Percentiles rank a stretch among this genome's conserved stretches.
Conservation (phyloP, 2,329 filamentous ascomycete species). For the Fusarium incarnatum region DNA sequence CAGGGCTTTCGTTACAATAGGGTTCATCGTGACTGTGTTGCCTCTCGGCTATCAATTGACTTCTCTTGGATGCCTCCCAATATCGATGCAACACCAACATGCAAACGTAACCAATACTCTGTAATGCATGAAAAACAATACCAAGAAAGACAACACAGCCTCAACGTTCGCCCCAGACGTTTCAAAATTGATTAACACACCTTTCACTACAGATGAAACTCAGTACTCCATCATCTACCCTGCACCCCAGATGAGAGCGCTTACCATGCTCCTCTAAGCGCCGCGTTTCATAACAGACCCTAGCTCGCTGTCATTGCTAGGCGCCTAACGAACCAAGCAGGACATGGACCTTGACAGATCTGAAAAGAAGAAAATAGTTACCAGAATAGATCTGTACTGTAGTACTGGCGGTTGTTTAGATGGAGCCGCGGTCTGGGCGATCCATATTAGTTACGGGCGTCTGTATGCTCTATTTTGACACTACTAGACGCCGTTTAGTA, state of each 20-base stretch:
- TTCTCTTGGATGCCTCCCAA: slow-evolving; percentile 33
- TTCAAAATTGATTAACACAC: slow-evolving; percentile 2
- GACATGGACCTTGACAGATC: neutral
- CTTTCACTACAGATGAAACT: slow-evolving; percentile 13
- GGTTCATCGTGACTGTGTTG: neutral
- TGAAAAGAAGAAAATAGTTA: neutral
- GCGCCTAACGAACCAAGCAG: slow-evolving; percentile 17
- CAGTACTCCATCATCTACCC: neutral
- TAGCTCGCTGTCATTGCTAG: slow-evolving; percentile 10
- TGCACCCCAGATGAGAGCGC: slow-evolving; percentile 20
- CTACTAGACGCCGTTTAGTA: slow-evolving; percentile 11
- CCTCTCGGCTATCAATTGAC: neutral
- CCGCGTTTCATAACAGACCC: slow-evolving; percentile 29
- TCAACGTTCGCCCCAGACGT: neutral
- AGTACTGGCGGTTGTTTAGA: slow-evolving; percentile 19
- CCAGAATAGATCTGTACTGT: slow-evolving; percentile 17
- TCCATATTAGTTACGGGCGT: slow-evolving; percentile 13
- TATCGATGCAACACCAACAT: slow-evolving; percentile 3
- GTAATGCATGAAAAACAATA: neutral
- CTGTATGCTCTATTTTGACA: neutral
- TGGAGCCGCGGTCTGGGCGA: neutral
- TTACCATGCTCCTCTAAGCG: slow-evolving; percentile 30
- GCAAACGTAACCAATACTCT: neutral
- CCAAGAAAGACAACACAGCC: neutral
- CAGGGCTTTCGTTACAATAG: neutral